These are phyloP conservation scores for Kurtzmaniella quercitrusa DNA, from an alignment of 1,139 yeast species.

Conservation along the genomic window DNA sequence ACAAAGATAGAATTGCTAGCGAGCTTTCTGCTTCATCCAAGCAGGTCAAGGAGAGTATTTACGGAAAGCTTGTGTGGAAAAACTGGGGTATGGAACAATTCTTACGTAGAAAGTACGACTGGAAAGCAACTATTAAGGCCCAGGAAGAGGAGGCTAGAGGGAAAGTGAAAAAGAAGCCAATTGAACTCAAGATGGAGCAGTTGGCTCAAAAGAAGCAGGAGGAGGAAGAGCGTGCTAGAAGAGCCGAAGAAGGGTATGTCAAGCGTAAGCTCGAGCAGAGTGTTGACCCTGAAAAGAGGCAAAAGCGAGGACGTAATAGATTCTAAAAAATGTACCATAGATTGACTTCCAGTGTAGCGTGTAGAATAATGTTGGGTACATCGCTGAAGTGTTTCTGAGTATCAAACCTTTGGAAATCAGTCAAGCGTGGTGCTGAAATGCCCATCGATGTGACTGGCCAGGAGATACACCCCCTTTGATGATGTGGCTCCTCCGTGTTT, in stretches of 20 bases:
- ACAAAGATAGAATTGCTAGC: slow-evolving; percentile 81
- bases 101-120: slow-evolving; percentile 69
- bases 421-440: too few species aligned
- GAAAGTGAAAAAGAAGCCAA: slow-evolving; percentile 24
- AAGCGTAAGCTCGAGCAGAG: slow-evolving; percentile 13
- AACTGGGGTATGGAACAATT: slow-evolving; percentile 87
- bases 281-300: neutral
- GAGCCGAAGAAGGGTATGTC: slow-evolving; percentile 10
- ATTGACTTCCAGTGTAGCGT: neutral
- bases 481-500: neutral
- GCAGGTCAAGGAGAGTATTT: slow-evolving; percentile 74
- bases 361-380: slow-evolving; percentile 1
- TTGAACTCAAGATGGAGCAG: slow-evolving; percentile 42
- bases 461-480: too few species aligned
- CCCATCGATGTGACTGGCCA: too few species aligned
- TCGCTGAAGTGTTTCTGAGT: neutral
- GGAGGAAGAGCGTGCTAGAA: slow-evolving; percentile 22
- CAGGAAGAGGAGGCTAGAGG: slow-evolving; percentile 55
- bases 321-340: neutral
- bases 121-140: slow-evolving; percentile 72
- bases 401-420: too few species aligned
- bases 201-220: slow-evolving; percentile 30
- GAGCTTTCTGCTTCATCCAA: slow-evolving; percentile 59
- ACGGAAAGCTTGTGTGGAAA: slow-evolving; percentile 92
- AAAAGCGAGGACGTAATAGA: slow-evolving; percentile 25